Evolutionary conservation across 331 rosid genomes (phyloP).

Genomic region (Rosa hybrid): DNA sequence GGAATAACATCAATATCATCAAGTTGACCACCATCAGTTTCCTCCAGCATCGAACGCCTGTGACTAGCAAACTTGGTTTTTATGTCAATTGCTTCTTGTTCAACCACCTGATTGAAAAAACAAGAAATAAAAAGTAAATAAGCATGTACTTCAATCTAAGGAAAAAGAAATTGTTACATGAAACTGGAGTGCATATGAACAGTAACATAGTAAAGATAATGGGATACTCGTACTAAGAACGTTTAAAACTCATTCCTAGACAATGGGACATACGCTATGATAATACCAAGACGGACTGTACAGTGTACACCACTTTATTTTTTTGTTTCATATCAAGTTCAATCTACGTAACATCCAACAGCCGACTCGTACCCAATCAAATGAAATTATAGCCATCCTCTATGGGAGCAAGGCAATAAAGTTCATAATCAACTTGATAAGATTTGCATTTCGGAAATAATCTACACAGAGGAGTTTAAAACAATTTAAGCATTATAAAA

Average conservation of each 20-base stretch:
- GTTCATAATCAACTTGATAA: background rate
- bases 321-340: background rate
- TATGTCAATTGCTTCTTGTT: constrained; percentile 86
- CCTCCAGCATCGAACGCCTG: constrained; percentile 85
- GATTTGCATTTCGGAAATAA: background rate
- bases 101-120: constrained; percentile 53
- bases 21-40: constrained; percentile 81
- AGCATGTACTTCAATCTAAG: constrained; percentile 6
- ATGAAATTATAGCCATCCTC: background rate
- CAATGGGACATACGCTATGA: background rate
- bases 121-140: background rate
- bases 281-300: background rate
- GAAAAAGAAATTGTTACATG: background rate
- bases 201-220: background rate
- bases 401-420: background rate
- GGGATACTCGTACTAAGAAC: background rate
- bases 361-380: background rate
- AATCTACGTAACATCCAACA: background rate
- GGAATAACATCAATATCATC: constrained; percentile 98
- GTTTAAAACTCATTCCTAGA: background rate
- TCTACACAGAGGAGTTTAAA: background rate
- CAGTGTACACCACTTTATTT: background rate
- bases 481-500: background rate
- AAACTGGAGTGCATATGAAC: background rate
- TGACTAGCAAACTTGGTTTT: constrained; percentile 79